A percentile compares a stretch with the other conserved stretches of the same genome.
Conservation (phyloP, 1,139 yeast species). For the Scheffersomyces illinoinensis region DNA sequence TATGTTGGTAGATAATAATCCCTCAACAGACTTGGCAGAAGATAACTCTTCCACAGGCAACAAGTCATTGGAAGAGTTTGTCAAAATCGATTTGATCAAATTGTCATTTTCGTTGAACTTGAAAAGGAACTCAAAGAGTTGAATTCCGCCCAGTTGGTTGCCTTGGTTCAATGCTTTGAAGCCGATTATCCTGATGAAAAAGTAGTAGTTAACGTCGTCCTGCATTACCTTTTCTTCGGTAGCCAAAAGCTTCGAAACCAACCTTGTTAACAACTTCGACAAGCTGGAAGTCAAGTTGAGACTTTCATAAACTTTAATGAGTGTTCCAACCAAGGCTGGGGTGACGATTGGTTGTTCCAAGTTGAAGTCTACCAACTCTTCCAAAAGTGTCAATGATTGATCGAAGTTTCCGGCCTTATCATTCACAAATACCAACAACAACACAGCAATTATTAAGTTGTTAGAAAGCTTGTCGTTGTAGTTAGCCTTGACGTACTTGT, state of each 20-base stretch:
- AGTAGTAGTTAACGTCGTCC: constrained; percentile 23
- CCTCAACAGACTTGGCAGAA: constrained; percentile 22
- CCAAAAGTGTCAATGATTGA: constrained; percentile 47
- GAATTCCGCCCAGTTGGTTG: constrained; percentile 28
- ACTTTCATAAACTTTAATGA: constrained; percentile 49
- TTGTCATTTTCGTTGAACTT: constrained; percentile 28
- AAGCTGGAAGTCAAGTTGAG: constrained; percentile 26
- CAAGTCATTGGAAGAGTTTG: constrained; percentile 24
- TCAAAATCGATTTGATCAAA: constrained; percentile 33
- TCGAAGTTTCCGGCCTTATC: constrained; percentile 38
- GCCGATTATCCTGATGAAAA: constrained; percentile 49
- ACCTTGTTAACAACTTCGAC: constrained; percentile 22
- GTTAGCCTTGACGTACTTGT: constrained; percentile 15
- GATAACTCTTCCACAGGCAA: constrained; percentile 38
- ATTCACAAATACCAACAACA: constrained; percentile 50
- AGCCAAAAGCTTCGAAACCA: constrained; percentile 21
- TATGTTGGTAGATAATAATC: constrained; percentile 27
- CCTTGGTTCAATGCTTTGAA: constrained; percentile 43
- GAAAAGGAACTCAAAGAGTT: constrained; percentile 33
- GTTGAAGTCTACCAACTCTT: constrained; percentile 26
- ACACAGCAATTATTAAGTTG: constrained; percentile 29
- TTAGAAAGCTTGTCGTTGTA: constrained; percentile 11
- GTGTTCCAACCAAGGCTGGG: constrained; percentile 48
- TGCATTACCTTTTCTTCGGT: constrained; percentile 20
- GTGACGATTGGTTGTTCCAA: constrained; percentile 19